phyloP scores from a whole-genome alignment of 1,284 basidiomycete genomes.

The Cutaneotrichosporon arboriforme region DNA sequence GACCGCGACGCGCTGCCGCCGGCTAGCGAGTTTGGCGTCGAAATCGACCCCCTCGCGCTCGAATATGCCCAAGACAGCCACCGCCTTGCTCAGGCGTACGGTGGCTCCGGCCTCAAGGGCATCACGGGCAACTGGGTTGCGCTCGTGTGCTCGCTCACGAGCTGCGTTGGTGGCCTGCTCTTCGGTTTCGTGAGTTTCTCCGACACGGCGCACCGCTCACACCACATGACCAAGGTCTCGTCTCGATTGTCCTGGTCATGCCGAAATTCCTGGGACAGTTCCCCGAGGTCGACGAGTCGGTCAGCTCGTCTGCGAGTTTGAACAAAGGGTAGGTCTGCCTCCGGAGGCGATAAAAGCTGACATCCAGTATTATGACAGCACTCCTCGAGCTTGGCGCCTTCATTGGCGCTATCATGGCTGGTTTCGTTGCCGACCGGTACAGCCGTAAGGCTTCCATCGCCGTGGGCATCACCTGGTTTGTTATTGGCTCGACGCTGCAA shows the following conservation, averaged over 20 bases:
- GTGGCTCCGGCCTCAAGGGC: slow-evolving; percentile 18
- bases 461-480: slow-evolving; percentile 25
- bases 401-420: slow-evolving; percentile 28
- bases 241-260: slow-evolving; percentile 34
- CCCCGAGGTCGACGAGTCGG: slow-evolving; percentile 24
- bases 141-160: slow-evolving; percentile 11
- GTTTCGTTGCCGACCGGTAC: slow-evolving; percentile 31
- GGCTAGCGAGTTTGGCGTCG: neutral
- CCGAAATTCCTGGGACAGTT: slow-evolving; percentile 31
- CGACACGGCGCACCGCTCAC: neutral
- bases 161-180: slow-evolving; percentile 26
- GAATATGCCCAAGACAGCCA: neutral
- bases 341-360: too few species aligned
- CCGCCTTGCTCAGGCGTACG: neutral
- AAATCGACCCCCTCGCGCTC: neutral
- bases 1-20: neutral
- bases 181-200: slow-evolving; percentile 13
- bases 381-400: slow-evolving; percentile 38
- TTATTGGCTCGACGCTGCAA: slow-evolving; percentile 26
- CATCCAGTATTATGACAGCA: slow-evolving; percentile 25
- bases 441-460: slow-evolving; percentile 26
- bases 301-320: slow-evolving; percentile 12
- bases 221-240: slow-evolving; percentile 31
- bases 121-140: slow-evolving; percentile 19
- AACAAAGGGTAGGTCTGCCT: slow-evolving; percentile 18